These are phyloP conservation scores for Malbranchea zuffiana DNA, from an alignment of 2,329 filamentous ascomycete species.

Conservation along the genomic window DNA sequence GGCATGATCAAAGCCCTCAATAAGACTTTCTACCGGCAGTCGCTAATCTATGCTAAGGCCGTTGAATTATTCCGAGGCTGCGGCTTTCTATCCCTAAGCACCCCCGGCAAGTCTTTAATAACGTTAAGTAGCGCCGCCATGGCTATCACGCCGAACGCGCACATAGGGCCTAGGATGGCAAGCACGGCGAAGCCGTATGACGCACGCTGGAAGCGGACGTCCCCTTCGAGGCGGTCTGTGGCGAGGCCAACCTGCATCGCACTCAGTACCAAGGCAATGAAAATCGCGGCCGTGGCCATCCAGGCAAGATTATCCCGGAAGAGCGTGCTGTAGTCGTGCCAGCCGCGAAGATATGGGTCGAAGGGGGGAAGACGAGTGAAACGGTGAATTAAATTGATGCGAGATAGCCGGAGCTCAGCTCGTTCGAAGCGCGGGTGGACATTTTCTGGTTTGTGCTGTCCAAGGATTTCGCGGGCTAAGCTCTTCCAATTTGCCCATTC, in stretches of 20 bases:
- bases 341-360: neutral
- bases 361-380: neutral
- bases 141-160: too few species aligned
- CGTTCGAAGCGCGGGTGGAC: conserved; percentile 28
- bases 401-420: conserved; percentile 32
- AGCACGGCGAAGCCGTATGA: conserved; percentile 3
- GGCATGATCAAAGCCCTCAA: too few species aligned
- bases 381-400: conserved; percentile 26
- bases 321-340: conserved; percentile 27
- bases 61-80: too few species aligned
- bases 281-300: conserved; percentile 32
- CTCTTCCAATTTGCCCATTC: conserved; percentile 21
- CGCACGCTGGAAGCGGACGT: neutral
- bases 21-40: too few species aligned
- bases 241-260: conserved; percentile 38
- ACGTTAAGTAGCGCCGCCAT: too few species aligned
- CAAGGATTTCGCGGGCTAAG: conserved; percentile 16
- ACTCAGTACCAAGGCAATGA: conserved; percentile 37
- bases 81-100: too few species aligned
- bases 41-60: too few species aligned
- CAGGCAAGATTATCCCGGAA: conserved; percentile 34
- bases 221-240: neutral
- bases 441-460: conserved; percentile 3
- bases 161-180: conserved; percentile 1
- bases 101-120: too few species aligned